Evolutionary conservation across 805 yeast species (phyloP).

Genomic region (Priceomyces castillae): DNA sequence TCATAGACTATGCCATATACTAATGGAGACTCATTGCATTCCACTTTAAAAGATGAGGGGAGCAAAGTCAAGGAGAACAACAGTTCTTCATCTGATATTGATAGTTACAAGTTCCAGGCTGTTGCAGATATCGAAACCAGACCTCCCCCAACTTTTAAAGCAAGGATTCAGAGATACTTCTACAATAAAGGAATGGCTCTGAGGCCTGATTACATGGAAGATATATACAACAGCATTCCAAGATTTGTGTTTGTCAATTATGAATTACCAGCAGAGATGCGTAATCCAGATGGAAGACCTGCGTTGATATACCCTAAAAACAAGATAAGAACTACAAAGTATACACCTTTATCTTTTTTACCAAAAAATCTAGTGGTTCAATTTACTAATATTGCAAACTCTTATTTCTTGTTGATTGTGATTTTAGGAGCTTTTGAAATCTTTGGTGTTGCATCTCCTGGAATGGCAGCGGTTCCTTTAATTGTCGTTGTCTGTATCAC

Average conservation of each 20-base stretch:
- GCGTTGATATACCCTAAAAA: slow-evolving; percentile 46
- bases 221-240: slow-evolving; percentile 37
- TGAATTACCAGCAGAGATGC: slow-evolving; percentile 44
- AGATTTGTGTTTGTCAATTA: slow-evolving; percentile 50
- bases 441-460: slow-evolving; percentile 74
- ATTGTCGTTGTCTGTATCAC: slow-evolving; percentile 75
- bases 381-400: slow-evolving; percentile 58
- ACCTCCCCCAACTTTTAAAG: slow-evolving; percentile 22
- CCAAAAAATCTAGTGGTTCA: slow-evolving; percentile 56
- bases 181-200: slow-evolving; percentile 22
- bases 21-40: slow-evolving; percentile 1
- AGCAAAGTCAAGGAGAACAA: slow-evolving; percentile 3
- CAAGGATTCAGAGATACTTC: slow-evolving; percentile 16
- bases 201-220: slow-evolving; percentile 34
- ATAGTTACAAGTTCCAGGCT: background rate
- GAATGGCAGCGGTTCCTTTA: slow-evolving; percentile 74
- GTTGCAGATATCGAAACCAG: slow-evolving; percentile 15
- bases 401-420: slow-evolving; percentile 54
- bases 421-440: slow-evolving; percentile 60
- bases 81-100: slow-evolving; percentile 2
- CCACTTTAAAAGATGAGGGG: slow-evolving; percentile 2
- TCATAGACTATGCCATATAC: background rate
- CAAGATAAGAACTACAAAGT: slow-evolving; percentile 61
- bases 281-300: slow-evolving; percentile 33
- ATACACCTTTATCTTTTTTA: slow-evolving; percentile 55